A percentile compares a stretch with the other conserved stretches of the same genome.
Evolutionary conservation across 306 rosid genomes (phyloP).

Genomic region (Castanopsis chinensis): DNA sequence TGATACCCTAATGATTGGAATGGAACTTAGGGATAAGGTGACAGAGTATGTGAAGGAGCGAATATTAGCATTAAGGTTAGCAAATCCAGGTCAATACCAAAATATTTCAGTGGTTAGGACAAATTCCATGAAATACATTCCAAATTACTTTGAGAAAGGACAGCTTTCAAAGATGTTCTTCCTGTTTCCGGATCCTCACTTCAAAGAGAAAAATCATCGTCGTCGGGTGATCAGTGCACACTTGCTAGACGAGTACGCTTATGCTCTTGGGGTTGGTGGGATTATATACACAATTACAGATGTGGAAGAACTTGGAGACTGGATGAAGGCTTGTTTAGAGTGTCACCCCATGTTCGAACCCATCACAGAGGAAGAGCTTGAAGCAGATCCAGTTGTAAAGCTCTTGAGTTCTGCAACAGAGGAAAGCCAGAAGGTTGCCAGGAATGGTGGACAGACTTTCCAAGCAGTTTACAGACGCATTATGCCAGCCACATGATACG

Average conservation of each 20-base stretch:
- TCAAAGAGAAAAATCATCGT: constrained; percentile 96
- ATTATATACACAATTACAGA: constrained; percentile 89
- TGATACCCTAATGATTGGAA: constrained; percentile 82
- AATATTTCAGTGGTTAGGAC: constrained; percentile 86
- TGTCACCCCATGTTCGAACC: constrained; percentile 87
- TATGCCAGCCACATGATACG: constrained; percentile 39
- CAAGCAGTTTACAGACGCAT: constrained; percentile 74
- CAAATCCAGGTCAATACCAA: constrained; percentile 81
- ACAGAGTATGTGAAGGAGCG: constrained; percentile 94
- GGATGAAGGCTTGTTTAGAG: constrained; percentile 90
- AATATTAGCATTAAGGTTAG: constrained; percentile 58
- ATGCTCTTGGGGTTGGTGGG: constrained; percentile 69
- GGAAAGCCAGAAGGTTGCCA: constrained; percentile 98
- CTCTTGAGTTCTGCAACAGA: constrained; percentile 79
- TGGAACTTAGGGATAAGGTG: constrained; percentile 96
- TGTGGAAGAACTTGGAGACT: constrained; percentile 94
- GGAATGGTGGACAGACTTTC: constrained; percentile 89
- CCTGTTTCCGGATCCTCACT: constrained; percentile 98
- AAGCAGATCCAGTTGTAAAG: constrained; percentile 74
- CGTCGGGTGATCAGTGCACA: constrained; percentile 87
- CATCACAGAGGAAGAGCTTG: constrained; percentile 65
- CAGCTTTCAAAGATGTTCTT: constrained; percentile 91
- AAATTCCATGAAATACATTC: constrained; percentile 95
- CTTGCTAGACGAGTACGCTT: constrained; percentile 92
- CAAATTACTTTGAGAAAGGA: constrained; percentile 85